Base-by-base conservation (phyloP, 2,329 filamentous ascomycete genomes). In the Pseudocercospora crystallina region DNA sequence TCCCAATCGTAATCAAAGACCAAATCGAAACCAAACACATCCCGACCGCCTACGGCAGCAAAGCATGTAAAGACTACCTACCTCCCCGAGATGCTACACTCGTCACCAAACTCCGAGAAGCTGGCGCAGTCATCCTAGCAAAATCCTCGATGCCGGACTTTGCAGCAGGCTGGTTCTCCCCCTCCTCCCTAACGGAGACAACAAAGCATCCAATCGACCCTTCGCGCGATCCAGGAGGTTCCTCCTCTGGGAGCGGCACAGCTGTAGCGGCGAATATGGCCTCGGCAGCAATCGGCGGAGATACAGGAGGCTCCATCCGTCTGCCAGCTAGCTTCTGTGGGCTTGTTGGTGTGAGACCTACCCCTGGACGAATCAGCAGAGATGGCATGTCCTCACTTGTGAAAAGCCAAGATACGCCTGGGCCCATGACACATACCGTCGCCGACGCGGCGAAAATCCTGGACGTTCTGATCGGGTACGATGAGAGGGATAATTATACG, bases 251-350 rank as follows among this genome's bases (percentile, higher is more conserved):
- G 10, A 63, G 58, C 12, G 63, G 57, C 30, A 62, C 62, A n/a
- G 64, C 60, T 12, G 56, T 66, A 1, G 64, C 59, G 8, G 54
- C 62, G 9, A 53, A 51, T 3, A 58, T 65, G 41, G 62, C 59
- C 15, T 37, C 65, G 5, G 56, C 61, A 13, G 63, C 59, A 12
- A 60, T 66, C 2, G 58, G 63, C 10, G 60, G 58, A 30, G 63
- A 66, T 44, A 66, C 64, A 11, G 63, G 61, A 14, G 61, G 62
- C 4, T 59, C 54, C 15, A 61, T 65, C 5, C 49, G 61, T 12
- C 39, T 62, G 13, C 62, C 61, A 3, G 43, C 61, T 8, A 56
- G 51, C 30, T 64, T 63, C 43, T 64, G 61, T 36, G 60, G 60
- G 9, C 44, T 64, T 3, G 61, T 65, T 13, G 60, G 62, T 14